Evolutionary conservation across 1,284 basidiomycete genomes (phyloP), one percentile per base, ranked within the genome.

Genomic region (Tranzscheliella williamsii): DNA sequence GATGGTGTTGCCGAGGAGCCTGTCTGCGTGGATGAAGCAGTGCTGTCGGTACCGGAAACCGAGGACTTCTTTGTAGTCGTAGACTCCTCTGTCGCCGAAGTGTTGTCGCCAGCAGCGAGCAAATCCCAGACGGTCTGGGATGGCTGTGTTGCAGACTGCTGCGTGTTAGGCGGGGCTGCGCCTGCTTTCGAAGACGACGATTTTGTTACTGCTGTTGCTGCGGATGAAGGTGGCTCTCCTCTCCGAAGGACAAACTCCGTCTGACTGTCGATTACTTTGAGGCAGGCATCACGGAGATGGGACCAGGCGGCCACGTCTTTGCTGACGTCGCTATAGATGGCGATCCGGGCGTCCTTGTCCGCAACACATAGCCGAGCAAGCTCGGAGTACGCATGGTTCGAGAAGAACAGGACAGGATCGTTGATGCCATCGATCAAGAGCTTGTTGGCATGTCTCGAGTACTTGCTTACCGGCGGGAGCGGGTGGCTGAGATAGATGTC

Each of bases 401-500:
- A 47, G 33, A 72, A 72, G 34, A 72, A 72, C 16, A 57, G 22
- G 13, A 49, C 44, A 11, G 50, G 38, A 38, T 72, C 69, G 22
- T 46, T 34, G 24, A 69, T 40, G 8, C 69, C 69, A 22, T 54
- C 64, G n/a, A 67, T 21, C 7, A 72, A 41, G n/a, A 63, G 27
- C 8, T 49, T 42, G 24, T 51, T 67, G 5, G 63, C 56, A 20
- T 62, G 52, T 36, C 51, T 56, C 4, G 48, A 42, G 16, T 23
- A 48, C 31, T 43, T 52, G 42, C 60, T 47, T 20, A 67, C 38
- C 3, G 54, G 24, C 13, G 42, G 22, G 3, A 71, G 45, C 2
- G 66, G 60, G 21, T 72, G 69, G n/a, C 67, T 42, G 38, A 68
- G 65, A 34, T 72, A 72, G 27, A 69, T 57, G 37, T 72, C 66